phyloP scores from a whole-genome alignment of 306 rosid species.

The Cicer pinnatifidum region DNA sequence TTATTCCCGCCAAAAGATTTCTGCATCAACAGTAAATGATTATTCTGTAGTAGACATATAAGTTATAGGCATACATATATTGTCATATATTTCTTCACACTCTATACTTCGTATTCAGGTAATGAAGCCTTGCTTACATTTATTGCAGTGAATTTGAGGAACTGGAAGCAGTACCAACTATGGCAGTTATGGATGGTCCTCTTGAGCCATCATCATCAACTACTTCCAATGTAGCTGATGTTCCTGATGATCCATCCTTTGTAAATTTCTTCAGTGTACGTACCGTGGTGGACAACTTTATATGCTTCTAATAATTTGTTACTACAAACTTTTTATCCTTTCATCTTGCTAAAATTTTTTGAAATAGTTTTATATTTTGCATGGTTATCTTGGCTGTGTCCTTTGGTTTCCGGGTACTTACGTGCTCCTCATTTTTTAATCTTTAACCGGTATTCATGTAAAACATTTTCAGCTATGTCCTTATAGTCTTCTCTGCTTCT shows the following conservation, averaged over 20 bases:
- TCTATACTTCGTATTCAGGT: slow-evolving; percentile 34
- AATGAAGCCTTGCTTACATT: slow-evolving; percentile 30
- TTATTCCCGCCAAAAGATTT: neutral
- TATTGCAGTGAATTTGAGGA: slow-evolving; percentile 65
- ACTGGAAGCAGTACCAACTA: slow-evolving; percentile 65
- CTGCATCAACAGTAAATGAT: slow-evolving; percentile 5
- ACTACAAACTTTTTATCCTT: neutral
- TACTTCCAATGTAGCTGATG: slow-evolving; percentile 56
- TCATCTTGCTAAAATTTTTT: slow-evolving; percentile 17
- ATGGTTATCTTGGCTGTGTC: slow-evolving; percentile 31
- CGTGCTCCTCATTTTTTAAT: slow-evolving; percentile 4
- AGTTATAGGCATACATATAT: neutral
- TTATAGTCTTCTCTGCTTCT: slow-evolving; percentile 12
- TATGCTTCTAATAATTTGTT: slow-evolving; percentile 32
- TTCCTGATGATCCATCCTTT: slow-evolving; percentile 61
- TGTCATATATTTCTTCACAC: slow-evolving; percentile 19
- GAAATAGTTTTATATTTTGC: slow-evolving; percentile 10
- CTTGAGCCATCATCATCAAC: slow-evolving; percentile 57
- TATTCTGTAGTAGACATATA: slow-evolving; percentile 28
- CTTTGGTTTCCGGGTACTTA: slow-evolving; percentile 5
- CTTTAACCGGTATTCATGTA: neutral
- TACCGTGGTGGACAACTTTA: slow-evolving; percentile 12
- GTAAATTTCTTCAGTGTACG: slow-evolving; percentile 68
- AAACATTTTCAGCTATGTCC: slow-evolving; percentile 25
- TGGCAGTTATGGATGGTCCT: slow-evolving; percentile 74